Evolutionary conservation across 495 filamentous ascomycete species (phyloP).

Genomic region (Aspergillus carlsbadensis): DNA sequence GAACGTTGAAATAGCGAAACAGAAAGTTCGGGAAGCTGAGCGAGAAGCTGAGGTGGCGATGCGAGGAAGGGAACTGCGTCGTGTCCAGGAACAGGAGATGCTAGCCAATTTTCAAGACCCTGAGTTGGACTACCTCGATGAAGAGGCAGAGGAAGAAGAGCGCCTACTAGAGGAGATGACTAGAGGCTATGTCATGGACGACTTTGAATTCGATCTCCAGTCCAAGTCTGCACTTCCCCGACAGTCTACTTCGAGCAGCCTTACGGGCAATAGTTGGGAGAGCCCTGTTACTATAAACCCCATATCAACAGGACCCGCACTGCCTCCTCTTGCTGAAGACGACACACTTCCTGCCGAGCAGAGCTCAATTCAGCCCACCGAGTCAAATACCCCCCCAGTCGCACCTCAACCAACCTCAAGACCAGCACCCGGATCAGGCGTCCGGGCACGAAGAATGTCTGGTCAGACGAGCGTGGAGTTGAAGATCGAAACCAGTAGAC

Average conservation of each 20-base stretch:
- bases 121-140: slow-evolving; percentile 55
- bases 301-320: slow-evolving; percentile 65
- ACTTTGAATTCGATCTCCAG: slow-evolving; percentile 76
- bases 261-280: slow-evolving; percentile 82
- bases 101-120: slow-evolving; percentile 32
- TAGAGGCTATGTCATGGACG: slow-evolving; percentile 79
- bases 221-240: slow-evolving; percentile 77
- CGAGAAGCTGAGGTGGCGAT: slow-evolving; percentile 68
- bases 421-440: slow-evolving; percentile 51
- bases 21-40: slow-evolving; percentile 75
- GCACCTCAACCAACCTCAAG: slow-evolving; percentile 23
- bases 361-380: slow-evolving; percentile 26
- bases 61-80: slow-evolving; percentile 41
- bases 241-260: slow-evolving; percentile 84
- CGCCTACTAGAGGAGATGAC: slow-evolving; percentile 92
- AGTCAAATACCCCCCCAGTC: slow-evolving; percentile 16
- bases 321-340: slow-evolving; percentile 78
- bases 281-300: slow-evolving; percentile 80
- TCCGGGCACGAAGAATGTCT: slow-evolving; percentile 79
- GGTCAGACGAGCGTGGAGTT: slow-evolving; percentile 75
- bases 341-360: slow-evolving; percentile 32
- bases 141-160: slow-evolving; percentile 89
- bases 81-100: slow-evolving; percentile 32
- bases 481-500: slow-evolving; percentile 79
- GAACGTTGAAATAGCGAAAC: slow-evolving; percentile 75